These are phyloP conservation scores for Diaporthe helianthi DNA, from an alignment of 2,329 filamentous ascomycete species.

Conservation along the genomic window DNA sequence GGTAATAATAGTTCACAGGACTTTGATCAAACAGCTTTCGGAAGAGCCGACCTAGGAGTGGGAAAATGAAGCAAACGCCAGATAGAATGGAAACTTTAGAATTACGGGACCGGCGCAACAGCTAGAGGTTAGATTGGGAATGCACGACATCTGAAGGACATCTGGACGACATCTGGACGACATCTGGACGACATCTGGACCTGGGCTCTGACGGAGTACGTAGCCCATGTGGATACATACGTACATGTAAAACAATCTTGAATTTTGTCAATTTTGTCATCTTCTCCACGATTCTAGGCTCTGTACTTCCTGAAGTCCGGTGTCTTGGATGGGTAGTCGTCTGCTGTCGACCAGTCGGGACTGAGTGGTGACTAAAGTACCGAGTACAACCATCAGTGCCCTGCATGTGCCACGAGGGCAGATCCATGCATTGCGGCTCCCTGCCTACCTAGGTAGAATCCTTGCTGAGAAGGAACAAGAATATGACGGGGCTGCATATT, in stretches of 20 bases:
- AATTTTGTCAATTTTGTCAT: not conserved
- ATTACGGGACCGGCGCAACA: slow-evolving; percentile 17
- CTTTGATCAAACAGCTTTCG: not conserved
- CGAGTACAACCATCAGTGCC: not conserved
- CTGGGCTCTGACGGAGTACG: not conserved
- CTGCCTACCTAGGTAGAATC: too few relatives aligned
- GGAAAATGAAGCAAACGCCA: not conserved
- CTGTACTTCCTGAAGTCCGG: not conserved
- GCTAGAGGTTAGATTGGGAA: slow-evolving; percentile 7
- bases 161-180: too few relatives aligned
- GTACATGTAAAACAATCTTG: not conserved
- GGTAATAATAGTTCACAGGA: too few relatives aligned
- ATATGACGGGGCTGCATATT: not conserved
- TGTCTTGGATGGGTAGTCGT: not conserved
- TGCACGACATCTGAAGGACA: too few relatives aligned
- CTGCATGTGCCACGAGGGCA: not conserved
- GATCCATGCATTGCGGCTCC: not conserved
- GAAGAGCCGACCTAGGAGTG: not conserved
- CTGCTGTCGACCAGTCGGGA: not conserved
- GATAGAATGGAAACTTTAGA: slow-evolving; percentile 9
- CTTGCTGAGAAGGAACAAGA: slow-evolving; percentile 3
- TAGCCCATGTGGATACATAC: not conserved
- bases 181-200: too few relatives aligned
- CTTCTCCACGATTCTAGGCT: not conserved
- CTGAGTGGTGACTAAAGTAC: too few relatives aligned